These are phyloP conservation scores for Trichocladium antarcticum DNA, from an alignment of 495 filamentous ascomycete genomes.

Conservation along the genomic window DNA sequence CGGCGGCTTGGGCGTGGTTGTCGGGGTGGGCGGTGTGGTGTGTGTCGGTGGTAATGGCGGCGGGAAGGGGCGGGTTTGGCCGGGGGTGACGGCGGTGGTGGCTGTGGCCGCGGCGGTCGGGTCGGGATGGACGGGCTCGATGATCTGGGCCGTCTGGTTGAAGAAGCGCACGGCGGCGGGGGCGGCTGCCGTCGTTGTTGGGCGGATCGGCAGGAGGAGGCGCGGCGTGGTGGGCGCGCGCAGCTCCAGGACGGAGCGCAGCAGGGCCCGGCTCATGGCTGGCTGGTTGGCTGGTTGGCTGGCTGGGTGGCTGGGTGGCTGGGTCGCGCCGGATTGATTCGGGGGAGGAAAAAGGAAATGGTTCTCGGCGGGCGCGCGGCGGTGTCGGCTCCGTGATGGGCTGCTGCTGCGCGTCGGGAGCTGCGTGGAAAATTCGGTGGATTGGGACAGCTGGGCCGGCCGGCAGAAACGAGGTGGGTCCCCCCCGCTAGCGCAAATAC, in stretches of 20 bases:
- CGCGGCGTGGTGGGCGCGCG: slow-evolving; percentile 27
- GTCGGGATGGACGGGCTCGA: slow-evolving; percentile 18
- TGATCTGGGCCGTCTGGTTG: slow-evolving; percentile 21
- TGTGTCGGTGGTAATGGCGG: slow-evolving; percentile 40
- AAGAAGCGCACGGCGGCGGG: slow-evolving; percentile 20
- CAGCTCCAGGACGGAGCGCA: slow-evolving; percentile 41
- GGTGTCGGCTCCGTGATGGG: slow-evolving; percentile 7
- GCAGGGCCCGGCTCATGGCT: slow-evolving; percentile 36
- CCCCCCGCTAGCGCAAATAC: too few relatives aligned
- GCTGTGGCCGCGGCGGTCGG: slow-evolving; percentile 3
- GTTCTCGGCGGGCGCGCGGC: slow-evolving; percentile 1
- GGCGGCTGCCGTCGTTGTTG: slow-evolving; percentile 7
- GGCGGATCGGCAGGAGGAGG: slow-evolving; percentile 18
- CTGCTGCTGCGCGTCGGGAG: slow-evolving; percentile 7
- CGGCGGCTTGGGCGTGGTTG: background rate
- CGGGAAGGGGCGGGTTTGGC: slow-evolving; percentile 7
- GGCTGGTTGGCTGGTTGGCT: background rate
- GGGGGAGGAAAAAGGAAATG: background rate
- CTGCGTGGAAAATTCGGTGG: slow-evolving; percentile 12
- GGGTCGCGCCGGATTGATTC: background rate
- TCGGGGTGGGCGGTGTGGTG: slow-evolving; percentile 50
- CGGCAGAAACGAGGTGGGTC: slow-evolving; percentile 4
- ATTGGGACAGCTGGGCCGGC: slow-evolving; percentile 5
- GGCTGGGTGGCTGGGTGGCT: slow-evolving; percentile 3
- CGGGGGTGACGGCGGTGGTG: slow-evolving; percentile 8